Evolutionary conservation across 2,329 filamentous ascomycete species (phyloP), one percentile per base, ranked within the genome.

Genomic region (Colletotrichum echinochloae): DNA sequence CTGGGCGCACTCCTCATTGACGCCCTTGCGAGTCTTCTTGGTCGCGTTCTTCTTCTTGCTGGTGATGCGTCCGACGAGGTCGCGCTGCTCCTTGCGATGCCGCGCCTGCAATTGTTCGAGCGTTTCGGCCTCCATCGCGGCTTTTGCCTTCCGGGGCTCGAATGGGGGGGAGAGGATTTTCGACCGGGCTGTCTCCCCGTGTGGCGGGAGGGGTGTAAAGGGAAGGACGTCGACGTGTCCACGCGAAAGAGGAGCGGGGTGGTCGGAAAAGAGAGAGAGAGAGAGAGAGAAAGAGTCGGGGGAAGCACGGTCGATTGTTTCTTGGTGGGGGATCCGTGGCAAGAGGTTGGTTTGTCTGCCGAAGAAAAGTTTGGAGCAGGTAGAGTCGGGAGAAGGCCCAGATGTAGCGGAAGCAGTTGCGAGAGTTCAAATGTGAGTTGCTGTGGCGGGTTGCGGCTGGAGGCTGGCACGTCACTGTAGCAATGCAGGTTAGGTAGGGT

Each of bases 11-110:
- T 95, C 93, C 62, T 92, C 86, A 49, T 92, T 94, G 77, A 95
- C 85, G 35, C 91, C 90, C 79, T 92, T 94, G 77, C 84, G 89
- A 75, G 87, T 95, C 89, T 90, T 94, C 83, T 98, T 99, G 56
- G 92, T 97, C 49, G 96, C 95, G 75, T 93, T 92, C 85, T 98
- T 98, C 86, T 98, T 99, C 87, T 98, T 98, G 82, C 92, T 94
- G 6, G 94, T 98, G 77, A 97, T 90, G 70, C 92, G 91, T 60
- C 90, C 88, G 80, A 97, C 93, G 33, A 99, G 87, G 72, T 98
- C 95, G 75, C 91, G 91, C 79, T 92, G 90, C 82, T 99, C 95
- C 81, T 94, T 96, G 76, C 94, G 91, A 80, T 99, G 96, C 56
- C 91, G 92, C 46, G 90, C 84, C 76, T 94, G 91, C 66, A 96